These are phyloP conservation scores for Starmerella potacharoeniae DNA, from an alignment of 805 yeast genomes.

Conservation along the genomic window DNA sequence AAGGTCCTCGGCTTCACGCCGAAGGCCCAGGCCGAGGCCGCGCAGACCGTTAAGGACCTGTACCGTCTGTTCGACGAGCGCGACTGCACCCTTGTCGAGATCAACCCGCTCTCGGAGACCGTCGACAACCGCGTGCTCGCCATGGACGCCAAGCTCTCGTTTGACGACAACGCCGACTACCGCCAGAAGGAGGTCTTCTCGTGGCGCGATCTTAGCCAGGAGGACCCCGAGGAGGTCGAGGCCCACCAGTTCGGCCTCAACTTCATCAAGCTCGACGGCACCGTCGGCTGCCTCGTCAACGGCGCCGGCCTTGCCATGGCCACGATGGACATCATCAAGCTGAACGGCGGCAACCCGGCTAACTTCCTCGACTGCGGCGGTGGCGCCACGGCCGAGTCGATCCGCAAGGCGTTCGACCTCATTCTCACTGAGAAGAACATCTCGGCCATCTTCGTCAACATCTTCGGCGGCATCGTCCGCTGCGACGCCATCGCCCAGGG, in stretches of 20 bases:
- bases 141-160: constrained; percentile 98
- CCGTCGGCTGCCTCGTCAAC: constrained; percentile 96
- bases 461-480: constrained; percentile 98
- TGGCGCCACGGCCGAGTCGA: constrained; percentile 98
- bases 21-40: constrained; percentile 74
- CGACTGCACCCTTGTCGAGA: constrained; percentile 97
- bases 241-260: constrained; percentile 85
- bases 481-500: constrained; percentile 99
- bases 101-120: constrained; percentile 94
- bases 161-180: constrained; percentile 92
- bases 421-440: constrained; percentile 82
- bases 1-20: constrained; percentile 67
- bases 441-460: constrained; percentile 92
- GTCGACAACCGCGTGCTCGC: constrained; percentile 82
- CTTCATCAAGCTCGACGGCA: constrained; percentile 96
- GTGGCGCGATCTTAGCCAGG: constrained; percentile 97
- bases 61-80: constrained; percentile 81
- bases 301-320: constrained; percentile 99
- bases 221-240: constrained; percentile 92
- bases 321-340: constrained; percentile 97
- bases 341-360: constrained; percentile 98
- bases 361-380: constrained; percentile 99
- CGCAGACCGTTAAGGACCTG: constrained; percentile 71
- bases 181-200: constrained; percentile 89
- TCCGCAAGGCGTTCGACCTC: constrained; percentile 90